These are phyloP conservation scores for Sporothrix luriei DNA, from an alignment of 2,329 filamentous ascomycete species.

Conservation along the genomic window DNA sequence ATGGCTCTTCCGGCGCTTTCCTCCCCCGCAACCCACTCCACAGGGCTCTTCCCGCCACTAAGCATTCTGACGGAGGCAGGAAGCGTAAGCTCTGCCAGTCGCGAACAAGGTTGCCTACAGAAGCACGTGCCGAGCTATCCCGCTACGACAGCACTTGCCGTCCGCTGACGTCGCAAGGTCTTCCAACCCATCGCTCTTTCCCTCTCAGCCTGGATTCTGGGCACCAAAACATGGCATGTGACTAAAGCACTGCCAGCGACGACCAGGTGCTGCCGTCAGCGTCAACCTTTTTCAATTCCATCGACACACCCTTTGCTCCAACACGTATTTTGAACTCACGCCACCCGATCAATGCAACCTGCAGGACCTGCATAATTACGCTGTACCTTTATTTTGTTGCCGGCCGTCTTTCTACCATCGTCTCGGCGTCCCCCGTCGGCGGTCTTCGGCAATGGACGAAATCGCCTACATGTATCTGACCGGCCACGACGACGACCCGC, in stretches of 20 bases:
- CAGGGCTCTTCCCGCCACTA: constrained; percentile 29
- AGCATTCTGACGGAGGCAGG: constrained; percentile 18
- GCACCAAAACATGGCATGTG: constrained; percentile 26
- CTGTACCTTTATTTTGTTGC: background rate
- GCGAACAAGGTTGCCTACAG: constrained; percentile 11
- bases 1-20: background rate
- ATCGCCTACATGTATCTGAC: constrained; percentile 36
- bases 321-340: background rate
- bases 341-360: background rate
- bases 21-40: constrained; percentile 27
- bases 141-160: background rate
- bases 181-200: background rate
- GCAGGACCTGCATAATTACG: background rate
- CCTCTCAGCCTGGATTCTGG: background rate
- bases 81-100: background rate
- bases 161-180: constrained; percentile 28
- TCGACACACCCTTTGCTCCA: background rate
- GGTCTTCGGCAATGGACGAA: constrained; percentile 34
- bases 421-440: background rate
- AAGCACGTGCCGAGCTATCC: constrained; percentile 30
- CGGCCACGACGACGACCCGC: constrained; percentile 29
- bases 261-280: background rate
- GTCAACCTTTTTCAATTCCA: constrained; percentile 12
- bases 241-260: constrained; percentile 22
- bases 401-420: background rate